These are phyloP conservation scores for Pelargonium nanum DNA, from an alignment of 345 rosid species.

Conservation along the genomic window DNA sequence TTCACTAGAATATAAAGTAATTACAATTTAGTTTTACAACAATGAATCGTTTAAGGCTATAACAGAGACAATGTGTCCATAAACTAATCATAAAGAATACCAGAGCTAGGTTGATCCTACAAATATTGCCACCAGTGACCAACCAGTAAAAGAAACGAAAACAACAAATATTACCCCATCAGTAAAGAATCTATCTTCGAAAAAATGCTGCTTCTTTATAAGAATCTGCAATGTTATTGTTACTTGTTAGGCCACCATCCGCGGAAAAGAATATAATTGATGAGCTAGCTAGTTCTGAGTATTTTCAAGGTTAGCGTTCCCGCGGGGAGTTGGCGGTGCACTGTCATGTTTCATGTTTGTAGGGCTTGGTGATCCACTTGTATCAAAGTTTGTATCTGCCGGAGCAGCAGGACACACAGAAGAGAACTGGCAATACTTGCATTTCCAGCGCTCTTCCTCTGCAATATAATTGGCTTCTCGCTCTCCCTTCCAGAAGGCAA, in stretches of 20 bases:
- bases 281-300: neutral
- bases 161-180: neutral
- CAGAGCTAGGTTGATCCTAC: neutral
- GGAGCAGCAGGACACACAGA: conserved; percentile 26
- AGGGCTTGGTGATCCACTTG: conserved; percentile 2
- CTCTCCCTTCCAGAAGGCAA: conserved; percentile 57
- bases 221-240: too few relatives aligned
- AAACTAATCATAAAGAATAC: neutral
- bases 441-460: conserved; percentile 82
- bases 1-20: too few relatives aligned
- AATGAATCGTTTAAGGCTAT: neutral
- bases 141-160: too few relatives aligned
- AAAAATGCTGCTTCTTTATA: neutral
- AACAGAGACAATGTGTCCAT: too few relatives aligned
- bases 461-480: conserved; percentile 51
- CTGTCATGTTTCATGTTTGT: neutral
- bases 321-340: neutral
- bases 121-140: too few relatives aligned
- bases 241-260: neutral
- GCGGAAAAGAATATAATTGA: neutral
- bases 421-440: conserved; percentile 48
- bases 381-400: conserved; percentile 12
- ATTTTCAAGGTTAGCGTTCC: too few relatives aligned
- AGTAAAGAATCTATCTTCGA: neutral
- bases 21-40: neutral